Evolutionary conservation across 805 yeast species (phyloP), one percentile per base, ranked within the genome.

Genomic region (Candida tibetensis): DNA sequence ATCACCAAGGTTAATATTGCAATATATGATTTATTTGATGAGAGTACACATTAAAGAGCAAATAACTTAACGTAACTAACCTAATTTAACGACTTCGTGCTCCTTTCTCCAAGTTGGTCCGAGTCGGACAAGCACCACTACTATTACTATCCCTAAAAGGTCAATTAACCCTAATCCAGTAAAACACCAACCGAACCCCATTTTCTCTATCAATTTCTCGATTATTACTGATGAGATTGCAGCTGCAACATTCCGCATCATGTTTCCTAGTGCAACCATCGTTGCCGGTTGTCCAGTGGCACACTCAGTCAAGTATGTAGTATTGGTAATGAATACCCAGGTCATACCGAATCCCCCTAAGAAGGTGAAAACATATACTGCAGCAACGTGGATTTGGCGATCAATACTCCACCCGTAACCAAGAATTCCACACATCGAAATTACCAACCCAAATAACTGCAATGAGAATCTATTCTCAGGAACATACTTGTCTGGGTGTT

Each of bases 101-200:
- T 47, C 44, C 10, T 31, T 37, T 42, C 66, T 48, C 64, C 63
- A 58, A 16, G 17, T 28, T 2, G 57, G 51, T 1, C 64, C 66
- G 19, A 40, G 46, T 17, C 36, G 38, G 5, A 52, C 36, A 19
- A 57, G 40, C n/a, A 49, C n/a, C 7, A 47, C 26, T 2, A 58
- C 53, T 26, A 48, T 32, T 0, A 28, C 42, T 10, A 55, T 37
- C 4, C 55, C 49, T 5, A 44, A 13, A 4, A 53, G 15, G 28
- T 59, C 50, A 6, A 57, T 26, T n/a, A 58, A 31, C 30, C 72
- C 77, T n/a, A 74, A 49, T 0, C 77, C 79, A 0, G 78, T 72
- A 41, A 74, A 76, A 41, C 77, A 72, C 79, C 79, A 74, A 0
- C 79, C 79, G 39, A 59, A 60, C 0, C 79, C 79, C 72, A 62